Percentiles rank a stretch among this genome's conserved stretches.
These are phyloP conservation scores for Nemania bipapillata DNA, from an alignment of 2,329 filamentous ascomycete species.

Conservation along the genomic window DNA sequence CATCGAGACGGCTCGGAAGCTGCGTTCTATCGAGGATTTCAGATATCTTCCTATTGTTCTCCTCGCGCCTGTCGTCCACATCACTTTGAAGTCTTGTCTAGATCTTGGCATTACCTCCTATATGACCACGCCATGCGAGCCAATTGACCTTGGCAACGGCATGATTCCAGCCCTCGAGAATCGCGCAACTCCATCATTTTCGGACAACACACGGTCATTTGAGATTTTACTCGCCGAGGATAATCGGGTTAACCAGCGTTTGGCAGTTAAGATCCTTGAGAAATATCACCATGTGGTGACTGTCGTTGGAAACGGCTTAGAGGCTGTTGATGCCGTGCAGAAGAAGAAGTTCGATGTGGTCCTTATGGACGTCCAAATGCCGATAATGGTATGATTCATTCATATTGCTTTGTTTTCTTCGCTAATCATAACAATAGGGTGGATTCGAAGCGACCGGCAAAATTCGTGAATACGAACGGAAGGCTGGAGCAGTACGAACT, in stretches of 20 bases:
- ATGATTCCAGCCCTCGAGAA: constrained; percentile 96
- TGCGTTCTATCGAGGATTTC: constrained; percentile 91
- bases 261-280: constrained; percentile 95
- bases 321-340: constrained; percentile 92
- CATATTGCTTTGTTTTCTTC: neutral
- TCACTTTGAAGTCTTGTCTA: constrained; percentile 90
- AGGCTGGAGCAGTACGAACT: constrained; percentile 80
- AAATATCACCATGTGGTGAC: constrained; percentile 94
- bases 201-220: constrained; percentile 94
- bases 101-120: constrained; percentile 98
- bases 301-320: constrained; percentile 93
- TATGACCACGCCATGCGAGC: constrained; percentile 95
- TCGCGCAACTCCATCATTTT: constrained; percentile 86
- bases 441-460: constrained; percentile 97
- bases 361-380: constrained; percentile 99
- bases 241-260: constrained; percentile 94
- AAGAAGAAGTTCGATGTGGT: constrained; percentile 94
- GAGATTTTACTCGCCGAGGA: constrained; percentile 96
- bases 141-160: constrained; percentile 93
- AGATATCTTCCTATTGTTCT: constrained; percentile 98
- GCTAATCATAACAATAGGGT: constrained; percentile 64
- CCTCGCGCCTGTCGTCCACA: constrained; percentile 85
- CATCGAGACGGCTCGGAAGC: constrained; percentile 84
- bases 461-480: constrained; percentile 93
- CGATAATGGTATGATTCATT: constrained; percentile 81